Conservation (phyloP, 2,329 filamentous ascomycete genomes). For the Neospermospora avenae region DNA sequence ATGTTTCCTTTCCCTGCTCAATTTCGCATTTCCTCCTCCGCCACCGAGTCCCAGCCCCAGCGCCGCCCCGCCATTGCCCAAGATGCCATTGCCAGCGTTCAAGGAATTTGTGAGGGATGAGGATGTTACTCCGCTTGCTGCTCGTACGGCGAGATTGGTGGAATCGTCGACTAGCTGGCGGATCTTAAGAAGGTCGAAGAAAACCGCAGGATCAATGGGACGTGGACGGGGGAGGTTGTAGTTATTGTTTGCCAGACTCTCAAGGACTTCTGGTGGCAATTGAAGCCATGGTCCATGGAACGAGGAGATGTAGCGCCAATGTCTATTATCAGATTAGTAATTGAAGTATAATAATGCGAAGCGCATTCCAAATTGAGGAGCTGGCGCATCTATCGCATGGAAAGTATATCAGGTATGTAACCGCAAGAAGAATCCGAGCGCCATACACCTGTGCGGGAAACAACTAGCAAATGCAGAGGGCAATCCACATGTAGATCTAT, state of each 20-base stretch:
- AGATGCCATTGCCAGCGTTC: slow-evolving; percentile 48
- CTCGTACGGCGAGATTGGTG: slow-evolving; percentile 71
- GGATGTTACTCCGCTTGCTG: slow-evolving; percentile 69
- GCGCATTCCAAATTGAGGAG: not conserved
- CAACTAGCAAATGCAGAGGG: not conserved
- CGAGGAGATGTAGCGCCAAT: slow-evolving; percentile 81
- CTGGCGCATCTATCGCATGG: not conserved
- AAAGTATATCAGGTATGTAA: not conserved
- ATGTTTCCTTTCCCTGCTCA: slow-evolving; percentile 74
- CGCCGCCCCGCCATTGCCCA: slow-evolving; percentile 46
- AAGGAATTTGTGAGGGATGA: slow-evolving; percentile 56
- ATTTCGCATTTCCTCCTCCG: slow-evolving; percentile 57
- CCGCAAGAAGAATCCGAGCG: not conserved
- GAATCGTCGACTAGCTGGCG: slow-evolving; percentile 77
- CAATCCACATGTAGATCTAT: not conserved
- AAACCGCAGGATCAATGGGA: slow-evolving; percentile 74
- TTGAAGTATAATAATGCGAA: slow-evolving; percentile 9
- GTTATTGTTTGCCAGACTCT: slow-evolving; percentile 75
- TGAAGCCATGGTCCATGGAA: slow-evolving; percentile 84
- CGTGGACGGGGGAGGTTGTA: slow-evolving; percentile 73
- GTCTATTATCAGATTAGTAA: slow-evolving; percentile 45
- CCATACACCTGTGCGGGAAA: not conserved
- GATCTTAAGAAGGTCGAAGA: slow-evolving; percentile 84
- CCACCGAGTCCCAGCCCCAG: slow-evolving; percentile 55
- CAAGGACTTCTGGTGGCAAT: slow-evolving; percentile 73